A percentile compares a stretch with the other conserved stretches of the same genome.
These are phyloP conservation scores for Eucalyptus marginata DNA, from an alignment of 345 rosid species.

Conservation along the genomic window DNA sequence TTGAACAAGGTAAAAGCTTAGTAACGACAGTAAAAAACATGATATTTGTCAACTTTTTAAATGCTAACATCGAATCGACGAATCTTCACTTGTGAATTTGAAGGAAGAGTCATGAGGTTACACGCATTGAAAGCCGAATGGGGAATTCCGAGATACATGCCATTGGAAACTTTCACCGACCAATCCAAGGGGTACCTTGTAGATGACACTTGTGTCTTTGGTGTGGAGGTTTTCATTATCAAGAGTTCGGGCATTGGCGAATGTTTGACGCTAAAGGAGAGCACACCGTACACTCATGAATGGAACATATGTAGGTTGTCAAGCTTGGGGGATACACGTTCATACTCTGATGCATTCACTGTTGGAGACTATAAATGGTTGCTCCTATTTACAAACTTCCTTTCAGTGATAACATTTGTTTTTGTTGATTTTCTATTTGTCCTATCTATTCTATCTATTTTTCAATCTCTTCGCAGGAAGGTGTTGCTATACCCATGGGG, in stretches of 20 bases:
- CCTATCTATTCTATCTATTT: background rate
- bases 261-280: background rate
- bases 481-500: background rate
- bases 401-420: background rate
- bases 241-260: background rate
- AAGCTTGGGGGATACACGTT: background rate
- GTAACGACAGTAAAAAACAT: background rate
- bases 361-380: background rate
- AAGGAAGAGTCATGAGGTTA: background rate
- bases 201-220: background rate
- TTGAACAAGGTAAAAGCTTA: background rate
- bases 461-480: background rate
- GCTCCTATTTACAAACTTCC: background rate
- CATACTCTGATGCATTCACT: background rate
- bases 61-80: background rate
- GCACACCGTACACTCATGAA: rapidly evolving
- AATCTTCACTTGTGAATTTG: background rate
- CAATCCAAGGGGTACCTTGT: background rate
- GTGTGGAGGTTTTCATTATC: background rate
- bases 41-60: background rate
- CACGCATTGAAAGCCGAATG: background rate
- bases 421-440: background rate
- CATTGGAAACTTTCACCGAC: rapidly evolving
- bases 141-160: background rate
- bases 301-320: background rate